Conservation (phyloP, 2,329 filamentous ascomycete genomes). For the Cytospora piceicola region DNA sequence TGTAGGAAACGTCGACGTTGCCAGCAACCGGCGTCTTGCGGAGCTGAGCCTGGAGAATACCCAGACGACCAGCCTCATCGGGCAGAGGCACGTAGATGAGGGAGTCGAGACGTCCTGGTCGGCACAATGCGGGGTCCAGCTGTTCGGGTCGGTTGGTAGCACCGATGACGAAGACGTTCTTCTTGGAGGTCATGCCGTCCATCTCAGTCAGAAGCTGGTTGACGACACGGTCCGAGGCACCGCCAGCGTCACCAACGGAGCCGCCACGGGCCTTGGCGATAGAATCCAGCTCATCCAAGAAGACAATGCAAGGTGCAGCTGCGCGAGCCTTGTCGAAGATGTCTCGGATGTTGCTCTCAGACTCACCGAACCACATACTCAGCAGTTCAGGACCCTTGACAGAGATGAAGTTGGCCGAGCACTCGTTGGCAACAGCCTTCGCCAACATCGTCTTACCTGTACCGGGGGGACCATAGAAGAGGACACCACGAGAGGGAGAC, state of each 20-base stretch:
- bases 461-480: conserved; percentile 98
- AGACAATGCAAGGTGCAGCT: conserved; percentile 96
- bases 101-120: conserved; percentile 97
- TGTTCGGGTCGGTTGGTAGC: conserved; percentile 99
- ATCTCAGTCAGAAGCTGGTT: conserved; percentile 97
- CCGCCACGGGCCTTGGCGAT: conserved; percentile 99
- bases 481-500: conserved; percentile 94
- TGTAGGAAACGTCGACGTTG: conserved; percentile 88
- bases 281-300: conserved; percentile 97
- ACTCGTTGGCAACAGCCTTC: conserved; percentile 99
- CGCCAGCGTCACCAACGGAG: conserved; percentile 92
- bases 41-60: conserved; percentile 93
- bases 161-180: conserved; percentile 99
- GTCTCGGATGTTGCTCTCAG: conserved; percentile 98
- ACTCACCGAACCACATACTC: conserved; percentile 99
- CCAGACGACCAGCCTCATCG: conserved; percentile 84
- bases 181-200: conserved; percentile 99
- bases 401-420: conserved; percentile 98
- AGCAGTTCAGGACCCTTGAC: conserved; percentile 98
- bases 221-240: conserved; percentile 98
- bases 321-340: conserved; percentile 99
- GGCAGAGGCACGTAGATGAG: conserved; percentile 98
- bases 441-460: conserved; percentile 99
- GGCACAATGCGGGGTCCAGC: conserved; percentile 95
- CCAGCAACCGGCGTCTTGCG: conserved; percentile 92